Evolutionary conservation across 1,284 basidiomycete genomes (phyloP).

Genomic region (Pseudozyma pruni): DNA sequence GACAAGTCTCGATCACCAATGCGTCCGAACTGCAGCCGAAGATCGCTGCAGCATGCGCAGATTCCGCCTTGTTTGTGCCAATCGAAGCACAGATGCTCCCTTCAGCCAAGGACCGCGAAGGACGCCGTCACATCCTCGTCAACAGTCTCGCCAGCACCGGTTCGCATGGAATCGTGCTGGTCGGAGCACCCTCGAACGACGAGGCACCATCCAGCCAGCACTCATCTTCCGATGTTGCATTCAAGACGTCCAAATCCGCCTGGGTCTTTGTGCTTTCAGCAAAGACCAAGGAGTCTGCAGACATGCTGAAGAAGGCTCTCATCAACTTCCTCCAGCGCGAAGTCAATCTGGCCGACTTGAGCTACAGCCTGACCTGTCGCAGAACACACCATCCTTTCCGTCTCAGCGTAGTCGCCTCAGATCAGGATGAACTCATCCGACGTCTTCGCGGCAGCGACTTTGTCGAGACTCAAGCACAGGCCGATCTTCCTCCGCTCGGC

Average conservation of each 20-base stretch:
- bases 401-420: constrained; percentile 29
- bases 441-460: constrained; percentile 14
- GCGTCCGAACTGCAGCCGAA: constrained; percentile 24
- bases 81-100: constrained; percentile 19
- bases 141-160: constrained; percentile 36
- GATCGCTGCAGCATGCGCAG: constrained; percentile 14
- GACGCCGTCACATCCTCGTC: constrained; percentile 29
- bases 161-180: constrained; percentile 33
- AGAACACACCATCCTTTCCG: constrained; percentile 42
- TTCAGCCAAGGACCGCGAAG: background rate
- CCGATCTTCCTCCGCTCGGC: constrained; percentile 13
- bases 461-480: constrained; percentile 12
- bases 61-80: constrained; percentile 22
- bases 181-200: constrained; percentile 12
- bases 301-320: constrained; percentile 21
- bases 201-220: background rate
- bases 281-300: constrained; percentile 38
- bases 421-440: constrained; percentile 32
- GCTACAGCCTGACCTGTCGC: constrained; percentile 39
- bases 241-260: background rate
- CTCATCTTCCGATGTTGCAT: too few species aligned
- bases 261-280: constrained; percentile 39
- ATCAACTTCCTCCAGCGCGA: constrained; percentile 41
- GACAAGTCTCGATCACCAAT: constrained; percentile 24
- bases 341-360: constrained; percentile 33